A percentile compares a stretch with the other conserved stretches of the same genome.
phyloP scores from a whole-genome alignment of 306 rosid species.

The Neltuma alba region DNA sequence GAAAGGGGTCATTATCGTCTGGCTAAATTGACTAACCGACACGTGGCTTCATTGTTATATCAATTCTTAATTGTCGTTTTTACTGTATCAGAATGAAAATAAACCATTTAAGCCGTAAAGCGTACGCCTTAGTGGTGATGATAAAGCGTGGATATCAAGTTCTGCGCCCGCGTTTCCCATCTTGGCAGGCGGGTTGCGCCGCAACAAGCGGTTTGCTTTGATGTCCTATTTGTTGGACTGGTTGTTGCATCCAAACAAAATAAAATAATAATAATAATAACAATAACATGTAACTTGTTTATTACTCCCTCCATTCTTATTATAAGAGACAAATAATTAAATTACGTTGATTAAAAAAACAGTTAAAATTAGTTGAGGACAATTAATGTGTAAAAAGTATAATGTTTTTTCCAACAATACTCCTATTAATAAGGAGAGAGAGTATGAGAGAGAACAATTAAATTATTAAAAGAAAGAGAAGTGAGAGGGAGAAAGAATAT shows the following conservation, averaged over 20 bases:
- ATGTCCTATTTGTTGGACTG: neutral
- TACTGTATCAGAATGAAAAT: neutral
- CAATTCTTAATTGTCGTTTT: too few species aligned
- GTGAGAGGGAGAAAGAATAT: too few species aligned
- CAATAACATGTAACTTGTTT: too few species aligned
- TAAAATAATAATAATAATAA: neutral
- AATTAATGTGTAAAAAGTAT: too few species aligned
- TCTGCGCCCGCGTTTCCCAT: neutral
- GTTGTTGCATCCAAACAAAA: neutral
- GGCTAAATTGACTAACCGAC: slow-evolving; percentile 4
- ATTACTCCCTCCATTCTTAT: too few species aligned
- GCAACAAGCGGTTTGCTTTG: neutral
- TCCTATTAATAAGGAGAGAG: too few species aligned
- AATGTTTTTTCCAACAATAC: too few species aligned
- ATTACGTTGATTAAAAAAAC: too few species aligned
- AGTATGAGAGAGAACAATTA: too few species aligned
- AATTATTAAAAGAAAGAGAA: too few species aligned
- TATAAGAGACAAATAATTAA: too few species aligned
- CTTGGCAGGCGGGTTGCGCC: neutral
- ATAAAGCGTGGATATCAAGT: neutral
- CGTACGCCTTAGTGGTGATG: neutral
- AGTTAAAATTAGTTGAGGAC: too few species aligned
- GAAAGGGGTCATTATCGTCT: neutral
- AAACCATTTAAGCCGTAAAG: neutral
- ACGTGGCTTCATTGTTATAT: neutral